These are phyloP conservation scores for Leucogyrophana mollusca DNA, from an alignment of 768 basidiomycete species.

Conservation along the genomic window DNA sequence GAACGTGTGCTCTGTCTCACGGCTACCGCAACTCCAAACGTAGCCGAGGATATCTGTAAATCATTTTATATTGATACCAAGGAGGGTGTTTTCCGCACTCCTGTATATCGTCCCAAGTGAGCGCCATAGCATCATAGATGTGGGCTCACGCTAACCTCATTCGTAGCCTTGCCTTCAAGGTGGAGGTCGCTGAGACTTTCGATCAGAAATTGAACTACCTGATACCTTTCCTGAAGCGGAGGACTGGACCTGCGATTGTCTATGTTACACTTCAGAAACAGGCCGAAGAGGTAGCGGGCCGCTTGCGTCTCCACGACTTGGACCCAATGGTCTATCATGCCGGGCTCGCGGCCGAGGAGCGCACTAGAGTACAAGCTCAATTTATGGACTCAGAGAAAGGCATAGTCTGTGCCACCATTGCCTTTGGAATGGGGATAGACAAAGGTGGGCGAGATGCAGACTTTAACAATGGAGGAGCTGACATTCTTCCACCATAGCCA, in stretches of 20 bases:
- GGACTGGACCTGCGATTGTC: constrained; percentile 42
- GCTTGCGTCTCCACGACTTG: constrained; percentile 23
- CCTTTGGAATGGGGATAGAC: constrained; percentile 49
- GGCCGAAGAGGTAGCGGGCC: constrained; percentile 34
- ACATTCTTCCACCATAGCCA: constrained; percentile 12
- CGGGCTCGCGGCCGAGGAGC: constrained; percentile 33
- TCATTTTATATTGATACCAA: constrained; percentile 39
- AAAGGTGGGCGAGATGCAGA: constrained; percentile 26
- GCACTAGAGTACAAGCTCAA: constrained; percentile 33
- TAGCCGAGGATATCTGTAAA: constrained; percentile 44
- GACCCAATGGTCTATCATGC: constrained; percentile 42
- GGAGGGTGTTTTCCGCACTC: constrained; percentile 40
- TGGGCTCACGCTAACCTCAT: too few relatives aligned
- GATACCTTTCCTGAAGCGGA: constrained; percentile 32
- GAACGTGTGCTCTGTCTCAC: constrained; percentile 45
- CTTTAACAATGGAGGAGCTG: not conserved
- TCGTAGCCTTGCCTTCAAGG: constrained; percentile 36
- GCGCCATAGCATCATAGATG: constrained; percentile 12
- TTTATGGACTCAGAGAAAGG: constrained; percentile 39
- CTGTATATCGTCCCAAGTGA: constrained; percentile 44
- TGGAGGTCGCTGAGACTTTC: constrained; percentile 30
- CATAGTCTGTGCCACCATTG: constrained; percentile 45
- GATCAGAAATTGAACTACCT: constrained; percentile 35
- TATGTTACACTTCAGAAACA: constrained; percentile 46
- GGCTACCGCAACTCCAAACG: constrained; percentile 42